A percentile compares a stretch with the other conserved stretches of the same genome.
These are phyloP conservation scores for Pyrenophora teres DNA, from an alignment of 2,329 filamentous ascomycete species.

Conservation along the genomic window DNA sequence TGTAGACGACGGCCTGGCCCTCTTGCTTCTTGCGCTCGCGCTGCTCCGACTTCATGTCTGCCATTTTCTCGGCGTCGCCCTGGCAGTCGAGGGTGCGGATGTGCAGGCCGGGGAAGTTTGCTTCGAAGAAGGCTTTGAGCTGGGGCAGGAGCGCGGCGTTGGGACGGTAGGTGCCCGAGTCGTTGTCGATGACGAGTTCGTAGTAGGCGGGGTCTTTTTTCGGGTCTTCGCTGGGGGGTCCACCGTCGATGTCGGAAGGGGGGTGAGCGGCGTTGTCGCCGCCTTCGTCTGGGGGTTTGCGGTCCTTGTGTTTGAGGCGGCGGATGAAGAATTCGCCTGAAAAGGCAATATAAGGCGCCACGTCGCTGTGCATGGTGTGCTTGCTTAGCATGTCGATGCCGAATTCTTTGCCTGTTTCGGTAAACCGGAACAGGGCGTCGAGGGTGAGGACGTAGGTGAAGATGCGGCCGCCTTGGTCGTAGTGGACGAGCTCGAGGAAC, in stretches of 20 bases:
- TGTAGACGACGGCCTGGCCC: conserved; percentile 58
- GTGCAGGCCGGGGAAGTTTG: conserved; percentile 77
- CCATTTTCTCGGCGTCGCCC: conserved; percentile 71
- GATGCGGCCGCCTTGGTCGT: conserved; percentile 80
- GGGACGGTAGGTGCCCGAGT: conserved; percentile 89
- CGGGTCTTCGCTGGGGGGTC: conserved; percentile 47
- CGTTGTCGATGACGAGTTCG: conserved; percentile 92
- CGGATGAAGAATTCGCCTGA: conserved; percentile 93
- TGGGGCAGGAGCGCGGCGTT: conserved; percentile 75
- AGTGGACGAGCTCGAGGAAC: conserved; percentile 85
- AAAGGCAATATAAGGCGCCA: conserved; percentile 87
- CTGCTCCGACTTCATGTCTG: conserved; percentile 76
- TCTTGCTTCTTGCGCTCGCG: conserved; percentile 71
- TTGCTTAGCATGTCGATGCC: conserved; percentile 92
- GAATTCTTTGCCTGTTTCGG: conserved; percentile 94
- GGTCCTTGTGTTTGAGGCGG: conserved; percentile 60
- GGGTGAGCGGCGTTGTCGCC: conserved; percentile 56
- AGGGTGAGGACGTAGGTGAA: conserved; percentile 93
- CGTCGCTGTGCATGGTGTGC: conserved; percentile 96
- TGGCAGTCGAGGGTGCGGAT: conserved; percentile 75
- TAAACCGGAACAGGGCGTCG: conserved; percentile 86
- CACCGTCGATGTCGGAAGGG: conserved; percentile 54
- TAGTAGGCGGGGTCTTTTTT: conserved; percentile 65
- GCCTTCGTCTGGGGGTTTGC: conserved; percentile 41
- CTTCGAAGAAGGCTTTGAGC: conserved; percentile 70